Evolutionary conservation across 441 rosid species (phyloP), one percentile per base, ranked within the genome.

Genomic region (Iberis amara): DNA sequence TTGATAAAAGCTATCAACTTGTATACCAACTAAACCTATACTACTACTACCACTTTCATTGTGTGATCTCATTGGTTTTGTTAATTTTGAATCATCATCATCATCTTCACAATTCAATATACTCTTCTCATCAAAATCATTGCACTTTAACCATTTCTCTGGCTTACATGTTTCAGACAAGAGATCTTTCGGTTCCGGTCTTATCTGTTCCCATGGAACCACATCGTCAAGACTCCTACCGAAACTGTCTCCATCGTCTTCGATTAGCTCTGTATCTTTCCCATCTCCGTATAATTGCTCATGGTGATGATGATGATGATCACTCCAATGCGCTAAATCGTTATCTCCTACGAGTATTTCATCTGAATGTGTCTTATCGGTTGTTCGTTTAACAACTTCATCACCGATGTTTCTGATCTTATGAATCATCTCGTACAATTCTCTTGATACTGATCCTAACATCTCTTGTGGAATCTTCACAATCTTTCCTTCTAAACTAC

Each of bases 1-100:
- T 57, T 81, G 98, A 69, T 88, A 91, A 76, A 91, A 91, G 81
- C 96, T 82, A 67, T 91, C 94, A 13, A 88, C 98, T 63, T 86
- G 98, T 71, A 91, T 75, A 70, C 83, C 89, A 45, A 70, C 89
- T 47, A 87, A 86, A 71, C 95, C 75, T 73, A 88, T 91, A 79
- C 95, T 61, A 86, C 71, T 64, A 75, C 95, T 68, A 84, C n/a
- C 76, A 68, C 76, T 76, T 66, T 80, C 69, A 32, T 52, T 40
- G 18, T 83, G 88, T 59, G 81, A 3, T 6, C 4, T 80, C 74
- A 83, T 50, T 64, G 86, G 81, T 84, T 88, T 92, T 40, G 85
- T 72, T 78, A 86, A 72, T 70, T 92, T 92, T 52, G 83, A 80
- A 69, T 92, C 21, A 18, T 18, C 21, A 18, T 18, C 21, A 1